Evolutionary conservation across 2,329 filamentous ascomycete species (phyloP), one percentile per base, ranked within the genome.

Genomic region (Pseudogymnoascus sp.): DNA sequence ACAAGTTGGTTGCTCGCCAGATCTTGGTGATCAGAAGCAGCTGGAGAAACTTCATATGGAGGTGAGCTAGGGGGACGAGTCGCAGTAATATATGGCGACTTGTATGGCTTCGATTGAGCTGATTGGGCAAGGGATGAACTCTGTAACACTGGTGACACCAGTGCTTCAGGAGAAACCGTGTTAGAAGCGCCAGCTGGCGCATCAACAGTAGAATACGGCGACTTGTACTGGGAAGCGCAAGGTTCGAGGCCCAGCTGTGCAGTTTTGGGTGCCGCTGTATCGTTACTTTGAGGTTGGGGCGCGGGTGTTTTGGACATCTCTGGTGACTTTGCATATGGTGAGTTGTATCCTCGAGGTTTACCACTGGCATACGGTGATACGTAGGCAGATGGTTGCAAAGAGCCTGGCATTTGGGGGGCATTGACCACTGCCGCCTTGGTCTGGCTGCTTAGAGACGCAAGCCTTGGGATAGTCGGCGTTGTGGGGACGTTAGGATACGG

Each of bases 1-100:
- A 73, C 56, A 24, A 72, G 31, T 6, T 73, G 61, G 40, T 72
- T 72, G 13, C 72, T 72, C 11, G 66, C 63, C 26, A 44, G 24
- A 8, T 63, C 62, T 26, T 70, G 61, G 24, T 68, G 69, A 24
- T 66, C 59, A 42, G 67, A 68, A 29, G 68, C 24, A 24, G 73
- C 64, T 33, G 66, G 65, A n/a, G 61, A 47, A 7, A 62, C 53
- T 14, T 61, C 63, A 31, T 67, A 65, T 10, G 67, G 59, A 50
- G 38, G 29, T 53, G 31, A 29, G 24, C 26, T 50, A 44, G 60
- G 19, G 24, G 60, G 31, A 29, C 59, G 16, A 38, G 61, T 63
- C 19, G 63, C 62, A 53, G 35, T 24, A 21, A 21, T 4, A 61
- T 63, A 63, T 21, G 62, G 62, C n/a, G 62, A 63, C 33, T 31